Evolutionary conservation across 2,329 filamentous ascomycete species (phyloP), one percentile per base, ranked within the genome.

Genomic region (Chrysosporium queenslandicum): DNA sequence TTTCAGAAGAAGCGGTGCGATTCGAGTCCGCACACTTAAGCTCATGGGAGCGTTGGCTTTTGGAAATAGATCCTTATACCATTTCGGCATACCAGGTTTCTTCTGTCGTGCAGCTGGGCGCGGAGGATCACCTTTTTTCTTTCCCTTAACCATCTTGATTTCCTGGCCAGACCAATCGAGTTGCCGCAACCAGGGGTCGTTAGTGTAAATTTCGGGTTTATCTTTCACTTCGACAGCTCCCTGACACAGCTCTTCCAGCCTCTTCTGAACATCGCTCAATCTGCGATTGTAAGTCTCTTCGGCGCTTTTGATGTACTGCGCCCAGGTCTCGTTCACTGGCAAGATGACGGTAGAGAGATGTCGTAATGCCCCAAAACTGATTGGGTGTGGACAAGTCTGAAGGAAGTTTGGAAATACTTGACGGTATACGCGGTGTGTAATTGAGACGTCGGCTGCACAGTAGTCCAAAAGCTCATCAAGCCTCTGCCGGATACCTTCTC

Each of bases 151-250:
- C 86, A 91, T 92, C 64, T 81, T 90, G 56, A 95, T 77, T 66
- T 94, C 87, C 68, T 97, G 90, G 2, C 87, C 88, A 0, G 87
- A 86, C 92, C 92, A 98, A 72, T 98, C 90, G 49, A 98, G 78
- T 72, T 98, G 92, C 58, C 78, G 79, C 62, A 98, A 69, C 94
- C 94, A 98, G 4, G 90, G 87, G 63, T 98, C 91, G 37, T 78
- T 83, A 52, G 75, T 72, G 72, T 87, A 95, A 42, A 82, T 75
- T 21, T 83, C 77, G 0, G 81, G 70, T 42, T 88, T 72, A 1
- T 78, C 78, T 61, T 88, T 94, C 52, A 87, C 73, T 56, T 83
- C 79, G 11, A 94, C 64, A 0, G 92, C 91, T 65, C 84, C 85
- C 8, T 94, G 77, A 1, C 88, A 81, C 4, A 98, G 73, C 2